Base-by-base conservation (phyloP, 305 asterid genomes). In the Lippia alba region DNA sequence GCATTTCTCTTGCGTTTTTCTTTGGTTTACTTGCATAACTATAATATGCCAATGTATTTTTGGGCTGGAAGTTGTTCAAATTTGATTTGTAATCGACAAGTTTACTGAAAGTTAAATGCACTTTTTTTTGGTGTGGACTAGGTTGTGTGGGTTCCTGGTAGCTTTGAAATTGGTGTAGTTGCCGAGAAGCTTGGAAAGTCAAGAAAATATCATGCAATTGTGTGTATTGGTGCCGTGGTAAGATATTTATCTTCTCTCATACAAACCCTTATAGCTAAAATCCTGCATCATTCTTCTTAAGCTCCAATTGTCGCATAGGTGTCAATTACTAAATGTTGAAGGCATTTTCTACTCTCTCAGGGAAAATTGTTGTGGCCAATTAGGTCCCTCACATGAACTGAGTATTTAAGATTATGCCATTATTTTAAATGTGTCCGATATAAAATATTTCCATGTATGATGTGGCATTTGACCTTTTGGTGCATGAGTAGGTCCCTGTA, bases 221-320 rank as follows among this genome's bases (percentile, higher is more conserved):
- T 91, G 84, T 91, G 97, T 59, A 88, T 91, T 50, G 96, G 97
- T 58, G 97, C 96, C 59, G 97, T 91, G 89, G 97, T 90, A 71
- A 64, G 84, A 50, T 81, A 36, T 4, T 60, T 77, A 44, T 56
- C 16, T 17, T 46, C 12, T 18, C 53, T 44, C 64, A 14, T 40
- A 44, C 49, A 44, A 3, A 44, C 4, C 49, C 8, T 0, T 61
- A 12, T 36, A 4, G 41, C 41, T 36, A 36, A 15, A 61, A 39
- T 36, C 51, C 30, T n/a, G n/a, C n/a, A n/a, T n/a, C 39, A 33
- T 56, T 56, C 33, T 18, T 57, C 32, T 56, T 30, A 5, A 5
- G 15, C 64, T 58, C 46, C 11, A 5, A 30, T 58, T 14, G 9
- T 17, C 7, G 12, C 6, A 1, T 16, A 32, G 17, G 44, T 49